Base-by-base conservation (phyloP, 768 basidiomycete genomes). In the Xerocomellus intermedius region DNA sequence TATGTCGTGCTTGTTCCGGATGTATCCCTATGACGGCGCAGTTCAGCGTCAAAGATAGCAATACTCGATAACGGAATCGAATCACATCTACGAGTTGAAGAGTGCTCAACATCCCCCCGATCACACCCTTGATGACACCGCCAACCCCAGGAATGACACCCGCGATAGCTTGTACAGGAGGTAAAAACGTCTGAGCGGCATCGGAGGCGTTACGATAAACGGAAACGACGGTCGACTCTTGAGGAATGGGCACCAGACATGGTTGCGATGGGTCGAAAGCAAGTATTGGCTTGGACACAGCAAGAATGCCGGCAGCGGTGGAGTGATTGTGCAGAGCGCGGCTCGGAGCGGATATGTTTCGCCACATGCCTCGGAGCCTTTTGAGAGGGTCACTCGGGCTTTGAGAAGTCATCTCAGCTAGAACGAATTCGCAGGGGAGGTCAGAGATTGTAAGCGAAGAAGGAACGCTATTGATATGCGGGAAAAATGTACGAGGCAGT, bases 71-170 rank as follows among this genome's bases (percentile, higher is more conserved):
- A 38, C 3, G 7, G 4, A 2, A 19, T 14, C 3, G n/a, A 46
- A 33, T 42, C 26, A 60, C 59, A 4, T 60, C 52, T 21, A 59
- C 33, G 5, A 48, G n/a, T 3, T 52, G 56, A 30, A 59, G 50
- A 4, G 13, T 26, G 1, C 32, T 21, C 0, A 58, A 21, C 5
- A 52, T 43, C 9, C 48, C 43, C 4, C 28, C 37, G 13, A 59
- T 42, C 5, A n/a, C 19, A 12, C 43, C 7, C 6, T 54, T 54
- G 51, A 59, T 50, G 22, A 59, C 6, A 8, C 21, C 5, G 2
- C 58, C 51, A 1, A 37, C 47, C 2, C 10, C 38, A 2, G 58
- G 57, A 8, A 54, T 28, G 0, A 1, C n/a, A 2, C 22, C 33
- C 10, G 33, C 39, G 33, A 26, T 22, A 10, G 38, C 51, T 16